Percentiles rank a stretch among this genome's conserved stretches.
Conservation (phyloP, 352 stramenopile genomes). For the Globisporangium uncinulatum region DNA sequence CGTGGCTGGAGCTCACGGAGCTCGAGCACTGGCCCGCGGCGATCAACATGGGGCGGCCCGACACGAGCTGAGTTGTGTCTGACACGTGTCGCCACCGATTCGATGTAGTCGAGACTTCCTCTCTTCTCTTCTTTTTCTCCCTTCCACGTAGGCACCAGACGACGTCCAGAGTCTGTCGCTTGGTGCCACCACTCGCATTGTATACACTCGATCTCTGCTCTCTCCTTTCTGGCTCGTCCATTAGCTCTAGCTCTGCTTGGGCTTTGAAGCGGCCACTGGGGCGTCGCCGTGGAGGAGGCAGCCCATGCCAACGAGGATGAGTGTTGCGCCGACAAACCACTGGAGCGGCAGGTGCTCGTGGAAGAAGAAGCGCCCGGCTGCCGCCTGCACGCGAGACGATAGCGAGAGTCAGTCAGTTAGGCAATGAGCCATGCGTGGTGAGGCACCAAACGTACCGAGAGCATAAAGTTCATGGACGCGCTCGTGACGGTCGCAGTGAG, state of each 20-base stretch:
- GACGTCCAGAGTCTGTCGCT: neutral
- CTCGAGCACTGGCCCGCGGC: slow-evolving; percentile 72
- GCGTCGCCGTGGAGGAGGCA: slow-evolving; percentile 64
- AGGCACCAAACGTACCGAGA: slow-evolving; percentile 35
- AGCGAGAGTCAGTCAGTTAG: neutral
- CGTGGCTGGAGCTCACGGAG: slow-evolving; percentile 78
- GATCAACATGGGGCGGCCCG: slow-evolving; percentile 52
- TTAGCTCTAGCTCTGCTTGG: no score
- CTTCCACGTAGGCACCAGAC: neutral
- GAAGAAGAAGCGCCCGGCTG: slow-evolving; percentile 54
- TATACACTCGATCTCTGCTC: slow-evolving; percentile 10
- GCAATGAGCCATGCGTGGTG: neutral
- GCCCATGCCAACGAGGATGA: slow-evolving; percentile 67
- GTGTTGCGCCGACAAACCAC: slow-evolving; percentile 69
- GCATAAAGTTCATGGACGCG: slow-evolving; percentile 75
- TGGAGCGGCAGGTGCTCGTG: slow-evolving; percentile 57
- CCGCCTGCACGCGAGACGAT: slow-evolving; percentile 22
- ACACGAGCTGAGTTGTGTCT: neutral
- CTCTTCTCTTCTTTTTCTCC: no score
- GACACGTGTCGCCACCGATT: neutral
- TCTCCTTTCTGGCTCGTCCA: no score
- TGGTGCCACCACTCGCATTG: slow-evolving; percentile 1
- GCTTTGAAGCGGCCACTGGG: neutral
- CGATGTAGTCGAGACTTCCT: slow-evolving; percentile 3
- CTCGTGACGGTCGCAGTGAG: slow-evolving; percentile 82